Base-by-base conservation (phyloP, 2,329 filamentous ascomycete species). In the Penicillium sp. region DNA sequence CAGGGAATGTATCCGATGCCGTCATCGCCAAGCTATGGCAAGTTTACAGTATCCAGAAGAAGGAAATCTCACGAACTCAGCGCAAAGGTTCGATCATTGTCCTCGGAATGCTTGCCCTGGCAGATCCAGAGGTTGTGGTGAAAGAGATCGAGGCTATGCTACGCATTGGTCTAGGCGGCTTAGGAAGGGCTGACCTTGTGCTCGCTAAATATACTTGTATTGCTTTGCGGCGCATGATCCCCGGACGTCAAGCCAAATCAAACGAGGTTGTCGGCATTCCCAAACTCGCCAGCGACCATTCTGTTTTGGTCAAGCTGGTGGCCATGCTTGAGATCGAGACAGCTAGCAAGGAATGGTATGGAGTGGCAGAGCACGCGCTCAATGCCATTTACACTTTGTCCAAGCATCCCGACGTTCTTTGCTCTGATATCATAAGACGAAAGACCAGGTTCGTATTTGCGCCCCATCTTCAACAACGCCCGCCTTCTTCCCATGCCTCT, bases 21-120 rank as follows among this genome's bases (percentile, higher is more conserved):
- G 93, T 99, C 47, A 83, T 97, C 46, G 83, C 88, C 50, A 99
- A 97, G 77, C 80, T 99, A 6, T 99, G 95, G 94, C 91, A 96
- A 69, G 92, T 99, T 3, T 99, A 99, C 69, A 91, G 93, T 37
- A 88, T 97, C 42, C 92, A 96, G 69, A 94, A 88, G 77, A 87
- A 90, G 58, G 92, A 97, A 55, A 97, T 97, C 42, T 97, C 94
- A 0, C 88, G 87, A 66, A 93, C 87, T 2, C 94, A 97, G 73
- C 84, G 94, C 59, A 85, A 94, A 41, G 94, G 94, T 26, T 88
- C 94, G 47, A 97, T 99, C 70, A 97, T 99, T 61, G 90, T 97
- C 7, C 81, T 99, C 3, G 93, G 95, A 16, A 99, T 99, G 95
- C 82, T 99, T 50, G 92, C 93, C 5, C 87, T 94, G 2, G 94